Conservation (phyloP, 2,329 filamentous ascomycete genomes). For the Nemania bipapillata region DNA sequence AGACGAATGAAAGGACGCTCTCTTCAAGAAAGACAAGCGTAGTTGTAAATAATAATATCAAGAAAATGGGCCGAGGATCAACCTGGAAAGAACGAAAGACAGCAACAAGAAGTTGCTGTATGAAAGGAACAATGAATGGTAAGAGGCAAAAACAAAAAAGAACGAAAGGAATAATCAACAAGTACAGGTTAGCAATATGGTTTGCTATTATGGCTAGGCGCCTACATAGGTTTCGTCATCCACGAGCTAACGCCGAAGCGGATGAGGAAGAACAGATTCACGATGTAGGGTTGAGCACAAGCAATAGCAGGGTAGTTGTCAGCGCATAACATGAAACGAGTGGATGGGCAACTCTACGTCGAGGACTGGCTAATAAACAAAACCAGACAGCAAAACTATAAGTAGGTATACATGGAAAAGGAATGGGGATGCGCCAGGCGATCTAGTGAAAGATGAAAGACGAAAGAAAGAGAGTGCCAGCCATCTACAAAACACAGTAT, state of each 20-base stretch:
- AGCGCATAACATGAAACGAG: constrained; percentile 37
- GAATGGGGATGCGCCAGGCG: constrained; percentile 36
- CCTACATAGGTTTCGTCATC: constrained; percentile 8
- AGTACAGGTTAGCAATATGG: not conserved
- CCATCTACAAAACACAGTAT: not conserved
- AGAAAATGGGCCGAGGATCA: constrained; percentile 64
- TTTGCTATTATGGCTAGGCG: constrained; percentile 23
- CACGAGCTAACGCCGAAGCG: constrained; percentile 31
- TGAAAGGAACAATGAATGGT: constrained; percentile 40
- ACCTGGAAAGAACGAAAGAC: constrained; percentile 64
- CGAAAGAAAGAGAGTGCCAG: constrained; percentile 13
- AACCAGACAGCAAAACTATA: constrained; percentile 10
- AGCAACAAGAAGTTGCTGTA: constrained; percentile 45
- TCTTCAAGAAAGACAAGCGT: constrained; percentile 39
- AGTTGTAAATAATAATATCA: constrained; percentile 44
- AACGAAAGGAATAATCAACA: constrained; percentile 19
- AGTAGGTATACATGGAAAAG: constrained; percentile 19
- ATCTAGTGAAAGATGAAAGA: constrained; percentile 8
- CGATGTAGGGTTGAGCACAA: constrained; percentile 33
- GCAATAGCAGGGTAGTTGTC: constrained; percentile 13
- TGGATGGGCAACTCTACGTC: constrained; percentile 18
- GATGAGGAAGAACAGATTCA: constrained; percentile 42
- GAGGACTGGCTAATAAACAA: constrained; percentile 8
- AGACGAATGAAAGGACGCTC: constrained; percentile 36
- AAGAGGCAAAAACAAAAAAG: constrained; percentile 39